A percentile compares a stretch with the other conserved stretches of the same genome.
phyloP scores from a whole-genome alignment of 345 rosid species.

The sweet orange (Citrus sinensis) region DVS_A1.0 CM039166.1:18439501-18440000 shows the following conservation, averaged over 20 bases:
- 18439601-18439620: not conserved
- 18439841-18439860: not conserved
- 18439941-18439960: not conserved
- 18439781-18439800: not conserved
- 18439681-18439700: not conserved
- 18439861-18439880: not conserved
- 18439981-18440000: not conserved
- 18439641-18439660: not conserved
- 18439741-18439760: not conserved
- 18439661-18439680: not conserved
- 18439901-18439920: not conserved
- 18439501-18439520: not conserved
- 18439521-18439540: not conserved
- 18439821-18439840: not conserved
- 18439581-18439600: not conserved
- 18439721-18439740: not conserved
- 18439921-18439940: not conserved
- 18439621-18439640: not conserved
- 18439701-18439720: not conserved
- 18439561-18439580: conserved; percentile 3
- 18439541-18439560: not conserved
- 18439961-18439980: not conserved
- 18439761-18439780: not conserved
- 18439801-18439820: not conserved
- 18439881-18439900: not conserved